Evolutionary conservation across 257 asterid species (phyloP).

Genomic region (Primulina huaijiensis): DNA sequence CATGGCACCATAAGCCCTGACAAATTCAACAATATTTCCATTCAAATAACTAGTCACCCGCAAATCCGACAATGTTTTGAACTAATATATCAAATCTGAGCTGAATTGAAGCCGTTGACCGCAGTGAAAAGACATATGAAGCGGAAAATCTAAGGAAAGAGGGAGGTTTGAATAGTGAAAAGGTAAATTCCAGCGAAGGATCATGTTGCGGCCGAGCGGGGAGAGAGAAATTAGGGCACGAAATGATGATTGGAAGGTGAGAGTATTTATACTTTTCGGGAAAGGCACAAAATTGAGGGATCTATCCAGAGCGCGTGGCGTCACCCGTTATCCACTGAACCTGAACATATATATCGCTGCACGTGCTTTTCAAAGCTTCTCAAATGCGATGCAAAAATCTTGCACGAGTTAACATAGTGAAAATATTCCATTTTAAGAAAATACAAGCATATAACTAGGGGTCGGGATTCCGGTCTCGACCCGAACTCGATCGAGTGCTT

Average conservation of each 20-base stretch:
- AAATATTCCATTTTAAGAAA: no score
- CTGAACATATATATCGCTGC: neutral
- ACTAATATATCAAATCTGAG: conserved; percentile 26
- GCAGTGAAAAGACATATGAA: conserved; percentile 1
- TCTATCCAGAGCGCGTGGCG: neutral
- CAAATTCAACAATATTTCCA: conserved; percentile 26
- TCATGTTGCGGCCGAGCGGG: conserved; percentile 32
- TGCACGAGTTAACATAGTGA: no score
- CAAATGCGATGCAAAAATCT: no score
- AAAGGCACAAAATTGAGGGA: conserved; percentile 27
- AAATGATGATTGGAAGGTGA: conserved; percentile 28
- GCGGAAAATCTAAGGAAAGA: conserved; percentile 1
- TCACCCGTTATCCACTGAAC: neutral
- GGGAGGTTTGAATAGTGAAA: conserved; percentile 9
- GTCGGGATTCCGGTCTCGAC: no score
- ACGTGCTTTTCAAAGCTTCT: no score
- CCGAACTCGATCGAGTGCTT: no score
- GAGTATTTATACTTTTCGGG: conserved; percentile 58
- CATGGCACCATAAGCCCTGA: conserved; percentile 34
- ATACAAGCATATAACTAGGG: no score
- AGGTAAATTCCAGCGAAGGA: conserved; percentile 11
- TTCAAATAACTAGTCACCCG: conserved; percentile 10
- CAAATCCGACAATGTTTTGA: conserved; percentile 17
- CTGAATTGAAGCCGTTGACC: conserved; percentile 27
- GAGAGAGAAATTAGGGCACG: conserved; percentile 34